phyloP scores from a whole-genome alignment of 2,329 filamentous ascomycete genomes.

The Alternaria infectoria region DNA sequence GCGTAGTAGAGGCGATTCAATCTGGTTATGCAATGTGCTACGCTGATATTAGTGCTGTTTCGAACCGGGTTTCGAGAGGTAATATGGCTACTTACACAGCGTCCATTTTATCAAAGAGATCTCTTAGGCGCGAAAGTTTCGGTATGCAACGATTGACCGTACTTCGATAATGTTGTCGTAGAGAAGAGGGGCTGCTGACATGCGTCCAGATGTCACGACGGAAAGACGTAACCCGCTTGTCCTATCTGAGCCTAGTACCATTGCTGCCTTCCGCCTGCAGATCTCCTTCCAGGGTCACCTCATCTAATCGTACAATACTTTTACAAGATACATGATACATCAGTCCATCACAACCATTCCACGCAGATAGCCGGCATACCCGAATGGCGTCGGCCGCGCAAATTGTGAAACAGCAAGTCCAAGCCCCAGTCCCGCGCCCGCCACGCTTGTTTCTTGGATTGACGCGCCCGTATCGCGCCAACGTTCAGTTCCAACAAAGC shows the following conservation, averaged over 20 bases:
- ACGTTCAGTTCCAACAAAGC: neutral
- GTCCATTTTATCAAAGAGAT: neutral
- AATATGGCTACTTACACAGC: neutral
- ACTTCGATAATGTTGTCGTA: neutral
- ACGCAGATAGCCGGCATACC: constrained; percentile 3
- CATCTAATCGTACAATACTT: neutral
- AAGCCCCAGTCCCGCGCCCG: neutral
- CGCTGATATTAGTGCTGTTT: neutral
- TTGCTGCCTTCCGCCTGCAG: neutral
- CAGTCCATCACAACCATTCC: constrained; percentile 7
- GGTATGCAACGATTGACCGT: neutral
- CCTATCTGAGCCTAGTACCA: neutral
- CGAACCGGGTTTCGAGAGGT: neutral
- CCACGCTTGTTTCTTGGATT: neutral
- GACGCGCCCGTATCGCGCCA: neutral
- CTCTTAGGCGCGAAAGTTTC: neutral
- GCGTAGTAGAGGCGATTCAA: neutral
- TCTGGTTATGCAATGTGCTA: neutral
- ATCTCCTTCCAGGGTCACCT: neutral
- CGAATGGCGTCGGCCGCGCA: neutral
- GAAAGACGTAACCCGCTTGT: neutral
- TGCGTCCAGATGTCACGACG: neutral
- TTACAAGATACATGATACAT: neutral
- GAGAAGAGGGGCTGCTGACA: neutral
- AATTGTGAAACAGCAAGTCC: neutral